Conservation (phyloP, 2,329 filamentous ascomycete species). For the Monosporascus sp. region DNA sequence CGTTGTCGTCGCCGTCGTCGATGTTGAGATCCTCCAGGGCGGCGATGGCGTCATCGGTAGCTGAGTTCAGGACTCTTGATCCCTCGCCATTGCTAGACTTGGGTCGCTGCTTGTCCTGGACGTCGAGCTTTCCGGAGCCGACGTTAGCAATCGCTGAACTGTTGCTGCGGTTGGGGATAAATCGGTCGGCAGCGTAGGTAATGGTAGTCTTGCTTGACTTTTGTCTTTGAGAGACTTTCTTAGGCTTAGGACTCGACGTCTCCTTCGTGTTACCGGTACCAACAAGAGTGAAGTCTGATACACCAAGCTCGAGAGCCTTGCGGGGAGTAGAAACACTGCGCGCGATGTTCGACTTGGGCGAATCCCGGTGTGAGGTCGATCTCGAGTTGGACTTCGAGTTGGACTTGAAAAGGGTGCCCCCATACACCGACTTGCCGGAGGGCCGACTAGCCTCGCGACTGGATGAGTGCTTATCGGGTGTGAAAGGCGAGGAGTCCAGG, state of each 20-base stretch:
- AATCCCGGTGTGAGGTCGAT: constrained; percentile 65
- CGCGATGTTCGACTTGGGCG: constrained; percentile 95
- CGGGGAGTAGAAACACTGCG: constrained; percentile 69
- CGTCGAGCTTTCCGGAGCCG: constrained; percentile 77
- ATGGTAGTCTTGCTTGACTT: constrained; percentile 69
- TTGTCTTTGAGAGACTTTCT: constrained; percentile 47
- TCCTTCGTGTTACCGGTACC: constrained; percentile 69
- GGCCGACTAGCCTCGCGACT: constrained; percentile 44
- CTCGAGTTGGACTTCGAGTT: constrained; percentile 67
- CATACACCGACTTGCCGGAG: constrained; percentile 68
- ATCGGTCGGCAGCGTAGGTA: constrained; percentile 79
- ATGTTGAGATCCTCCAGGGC: constrained; percentile 77
- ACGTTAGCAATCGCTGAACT: constrained; percentile 83
- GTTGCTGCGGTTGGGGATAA: constrained; percentile 89
- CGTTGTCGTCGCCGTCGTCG: constrained; percentile 63
- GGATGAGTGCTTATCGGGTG: constrained; percentile 58
- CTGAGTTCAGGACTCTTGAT: constrained; percentile 71
- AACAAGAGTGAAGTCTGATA: constrained; percentile 87
- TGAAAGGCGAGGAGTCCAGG: constrained; percentile 68
- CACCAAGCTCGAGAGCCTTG: constrained; percentile 77
- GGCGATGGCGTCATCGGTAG: constrained; percentile 72
- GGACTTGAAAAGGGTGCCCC: constrained; percentile 72
- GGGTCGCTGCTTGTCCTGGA: constrained; percentile 62
- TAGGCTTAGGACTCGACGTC: constrained; percentile 47
- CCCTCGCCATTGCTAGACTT: constrained; percentile 67